Conservation (phyloP, 371 early-diverging fungal species). For the Syncephalastrum monosporum region DNA sequence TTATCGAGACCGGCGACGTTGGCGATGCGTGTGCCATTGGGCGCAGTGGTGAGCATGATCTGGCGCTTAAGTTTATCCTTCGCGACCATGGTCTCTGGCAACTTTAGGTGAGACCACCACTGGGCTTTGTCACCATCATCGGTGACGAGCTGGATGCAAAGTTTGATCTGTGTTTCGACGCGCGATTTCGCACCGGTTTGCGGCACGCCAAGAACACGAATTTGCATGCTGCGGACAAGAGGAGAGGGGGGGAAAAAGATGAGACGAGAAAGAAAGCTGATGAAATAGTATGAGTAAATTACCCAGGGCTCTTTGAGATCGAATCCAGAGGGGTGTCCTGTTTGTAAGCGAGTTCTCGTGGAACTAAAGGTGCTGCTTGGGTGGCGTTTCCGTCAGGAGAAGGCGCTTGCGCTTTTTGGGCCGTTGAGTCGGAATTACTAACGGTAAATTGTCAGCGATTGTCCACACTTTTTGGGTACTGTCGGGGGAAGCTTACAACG, state of each 20-base stretch:
- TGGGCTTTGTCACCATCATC: conserved; percentile 75
- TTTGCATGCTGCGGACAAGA: conserved; percentile 33
- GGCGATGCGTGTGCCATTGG: conserved; percentile 19
- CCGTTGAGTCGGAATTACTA: neutral
- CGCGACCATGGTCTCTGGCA: conserved; percentile 84
- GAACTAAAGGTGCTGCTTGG: neutral
- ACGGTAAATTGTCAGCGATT: too few relatives aligned
- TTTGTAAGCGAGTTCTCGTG: neutral
- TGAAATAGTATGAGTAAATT: neutral
- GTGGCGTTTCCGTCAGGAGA: neutral
- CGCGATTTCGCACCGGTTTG: conserved; percentile 83
- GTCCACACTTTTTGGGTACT: neutral
- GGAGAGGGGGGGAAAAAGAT: neutral
- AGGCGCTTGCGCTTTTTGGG: neutral
- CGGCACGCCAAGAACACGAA: conserved; percentile 75
- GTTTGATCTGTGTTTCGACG: conserved; percentile 93
- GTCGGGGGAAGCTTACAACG: conserved; percentile 28
- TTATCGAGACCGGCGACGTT: conserved; percentile 23
- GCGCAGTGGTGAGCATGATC: conserved; percentile 16
- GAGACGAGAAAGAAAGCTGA: neutral
- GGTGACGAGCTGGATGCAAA: conserved; percentile 84
- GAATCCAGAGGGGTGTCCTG: neutral
- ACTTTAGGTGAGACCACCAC: conserved; percentile 80
- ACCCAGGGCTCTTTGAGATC: conserved; percentile 6
- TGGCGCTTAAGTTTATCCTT: conserved; percentile 62